phyloP scores from a whole-genome alignment of 495 filamentous ascomycete species.

The Lasiosphaeria hispida region DNA sequence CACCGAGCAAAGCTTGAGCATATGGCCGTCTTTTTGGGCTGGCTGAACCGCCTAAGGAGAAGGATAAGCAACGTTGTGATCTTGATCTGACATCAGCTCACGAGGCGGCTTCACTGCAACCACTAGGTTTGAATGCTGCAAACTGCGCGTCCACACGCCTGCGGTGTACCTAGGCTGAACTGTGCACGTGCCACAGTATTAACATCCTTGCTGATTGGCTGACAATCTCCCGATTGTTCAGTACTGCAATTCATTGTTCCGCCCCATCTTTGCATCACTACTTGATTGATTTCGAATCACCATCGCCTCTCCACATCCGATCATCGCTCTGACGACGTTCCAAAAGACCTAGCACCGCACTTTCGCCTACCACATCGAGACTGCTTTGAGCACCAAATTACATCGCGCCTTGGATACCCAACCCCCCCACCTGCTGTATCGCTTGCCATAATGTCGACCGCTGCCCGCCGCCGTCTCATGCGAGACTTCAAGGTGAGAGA shows the following conservation, averaged over 20 bases:
- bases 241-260: background rate
- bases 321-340: background rate
- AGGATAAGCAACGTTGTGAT: too few relatives aligned
- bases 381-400: too few relatives aligned
- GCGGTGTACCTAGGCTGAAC: too few relatives aligned
- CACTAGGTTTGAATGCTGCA: too few relatives aligned
- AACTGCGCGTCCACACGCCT: too few relatives aligned
- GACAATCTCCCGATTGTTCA: background rate
- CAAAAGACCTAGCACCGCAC: background rate
- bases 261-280: background rate
- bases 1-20: too few relatives aligned
- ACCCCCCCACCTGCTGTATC: background rate
- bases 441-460: constrained; percentile 72
- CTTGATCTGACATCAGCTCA: too few relatives aligned
- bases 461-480: constrained; percentile 92
- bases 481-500: constrained; percentile 90
- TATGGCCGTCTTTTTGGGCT: too few relatives aligned
- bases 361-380: background rate
- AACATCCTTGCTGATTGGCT: constrained; percentile 3
- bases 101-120: too few relatives aligned
- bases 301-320: constrained; percentile 1
- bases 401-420: background rate
- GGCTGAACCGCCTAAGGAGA: too few relatives aligned
- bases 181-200: too few relatives aligned
- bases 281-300: constrained; percentile 12